A percentile compares a stretch with the other conserved stretches of the same genome.
Conservation (phyloP, 192 early-diverging fungal species). For the Coemansia asiatica region DNA sequence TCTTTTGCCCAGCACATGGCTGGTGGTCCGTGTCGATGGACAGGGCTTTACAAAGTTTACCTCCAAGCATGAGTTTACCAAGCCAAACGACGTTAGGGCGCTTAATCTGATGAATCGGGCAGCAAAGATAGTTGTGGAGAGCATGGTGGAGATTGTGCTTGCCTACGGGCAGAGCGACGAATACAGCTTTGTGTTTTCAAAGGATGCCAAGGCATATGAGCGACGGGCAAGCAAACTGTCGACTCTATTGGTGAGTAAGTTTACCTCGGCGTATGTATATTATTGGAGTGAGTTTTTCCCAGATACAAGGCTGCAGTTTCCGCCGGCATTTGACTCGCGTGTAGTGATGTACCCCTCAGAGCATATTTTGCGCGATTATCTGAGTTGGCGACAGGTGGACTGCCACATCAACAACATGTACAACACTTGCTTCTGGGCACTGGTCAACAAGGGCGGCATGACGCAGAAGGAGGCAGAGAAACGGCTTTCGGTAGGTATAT, state of each 20-base stretch:
- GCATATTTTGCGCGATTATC: slow-evolving; percentile 84
- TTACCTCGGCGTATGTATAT: slow-evolving; percentile 83
- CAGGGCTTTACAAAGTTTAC: slow-evolving; percentile 90
- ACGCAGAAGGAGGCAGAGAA: slow-evolving; percentile 75
- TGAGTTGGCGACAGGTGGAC: slow-evolving; percentile 93
- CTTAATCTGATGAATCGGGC: slow-evolving; percentile 82
- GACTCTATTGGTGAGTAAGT: slow-evolving; percentile 78
- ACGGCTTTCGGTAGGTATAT: slow-evolving; percentile 61
- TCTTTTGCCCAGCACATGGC: slow-evolving; percentile 81
- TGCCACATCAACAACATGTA: slow-evolving; percentile 96
- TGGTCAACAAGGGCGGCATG: slow-evolving; percentile 71
- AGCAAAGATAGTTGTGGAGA: slow-evolving; percentile 76
- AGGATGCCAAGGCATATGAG: slow-evolving; percentile 65
- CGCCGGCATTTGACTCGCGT: slow-evolving; percentile 90
- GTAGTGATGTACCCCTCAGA: slow-evolving; percentile 84
- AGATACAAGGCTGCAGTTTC: slow-evolving; percentile 63
- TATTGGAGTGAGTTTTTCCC: slow-evolving; percentile 78
- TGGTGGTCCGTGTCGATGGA: slow-evolving; percentile 93
- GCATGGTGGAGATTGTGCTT: slow-evolving; percentile 74
- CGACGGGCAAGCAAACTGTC: slow-evolving; percentile 80
- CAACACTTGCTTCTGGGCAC: slow-evolving; percentile 92
- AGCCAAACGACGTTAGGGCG: slow-evolving; percentile 77
- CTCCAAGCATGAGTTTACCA: slow-evolving; percentile 66
- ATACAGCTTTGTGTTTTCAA: slow-evolving; percentile 77
- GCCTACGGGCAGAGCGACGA: slow-evolving; percentile 96